phyloP scores from a whole-genome alignment of 371 early-diverging fungal species.

The Saksenaea vasiformis region DNA sequence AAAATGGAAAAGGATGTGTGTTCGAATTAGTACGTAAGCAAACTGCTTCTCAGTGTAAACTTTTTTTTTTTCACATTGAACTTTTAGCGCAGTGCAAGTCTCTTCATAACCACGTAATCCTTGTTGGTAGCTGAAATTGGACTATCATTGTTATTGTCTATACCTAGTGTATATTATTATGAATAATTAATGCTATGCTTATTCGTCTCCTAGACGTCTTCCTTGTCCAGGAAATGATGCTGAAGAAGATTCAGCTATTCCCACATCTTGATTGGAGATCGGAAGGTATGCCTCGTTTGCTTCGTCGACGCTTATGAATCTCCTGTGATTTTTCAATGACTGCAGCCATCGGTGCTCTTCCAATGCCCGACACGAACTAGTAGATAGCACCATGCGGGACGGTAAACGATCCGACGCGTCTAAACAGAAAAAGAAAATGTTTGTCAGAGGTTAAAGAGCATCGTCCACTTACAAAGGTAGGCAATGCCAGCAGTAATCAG shows the following conservation, averaged over 20 bases:
- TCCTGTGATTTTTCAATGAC: background rate
- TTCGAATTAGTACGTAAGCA: no score
- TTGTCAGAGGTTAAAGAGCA: background rate
- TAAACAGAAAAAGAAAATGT: background rate
- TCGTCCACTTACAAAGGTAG: constrained; percentile 16
- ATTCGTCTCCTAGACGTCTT: constrained; percentile 19
- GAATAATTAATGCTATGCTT: background rate
- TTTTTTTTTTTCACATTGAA: no score
- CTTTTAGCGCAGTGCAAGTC: no score
- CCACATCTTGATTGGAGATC: constrained; percentile 1
- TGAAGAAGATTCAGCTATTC: background rate
- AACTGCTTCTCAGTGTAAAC: no score
- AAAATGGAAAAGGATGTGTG: no score
- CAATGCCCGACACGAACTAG: constrained; percentile 3
- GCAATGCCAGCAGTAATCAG: constrained; percentile 13
- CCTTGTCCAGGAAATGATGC: constrained; percentile 21
- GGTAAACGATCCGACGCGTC: constrained; percentile 11
- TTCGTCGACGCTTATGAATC: constrained; percentile 16
- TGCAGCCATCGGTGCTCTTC: constrained; percentile 12
- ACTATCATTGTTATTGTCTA: background rate
- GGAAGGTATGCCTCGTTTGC: constrained; percentile 8
- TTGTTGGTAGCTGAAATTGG: background rate
- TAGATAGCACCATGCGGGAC: constrained; percentile 5
- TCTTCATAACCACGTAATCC: no score
- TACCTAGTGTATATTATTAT: background rate